Conservation (phyloP, 176 grass and related monocot species). For the Dactylis glomerata region DNA sequence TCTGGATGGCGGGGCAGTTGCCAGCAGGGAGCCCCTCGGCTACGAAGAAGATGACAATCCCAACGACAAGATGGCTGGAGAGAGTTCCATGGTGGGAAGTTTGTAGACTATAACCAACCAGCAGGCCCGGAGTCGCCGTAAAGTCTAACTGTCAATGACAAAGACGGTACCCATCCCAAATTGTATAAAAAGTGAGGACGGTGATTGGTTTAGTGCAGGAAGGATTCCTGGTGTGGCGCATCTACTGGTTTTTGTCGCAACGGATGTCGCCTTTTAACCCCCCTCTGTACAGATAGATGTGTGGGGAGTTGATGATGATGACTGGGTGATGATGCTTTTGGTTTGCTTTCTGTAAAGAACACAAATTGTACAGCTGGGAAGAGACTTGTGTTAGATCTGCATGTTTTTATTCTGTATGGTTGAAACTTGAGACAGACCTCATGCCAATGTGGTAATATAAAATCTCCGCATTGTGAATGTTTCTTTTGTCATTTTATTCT, state of each 20-base stretch:
- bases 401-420: background rate
- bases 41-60: slow-evolving; percentile 38
- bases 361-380: slow-evolving; percentile 32
- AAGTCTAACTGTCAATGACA: slow-evolving; percentile 39
- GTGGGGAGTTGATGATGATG: slow-evolving; percentile 21
- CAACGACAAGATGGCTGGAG: slow-evolving; percentile 23
- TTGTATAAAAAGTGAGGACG: slow-evolving; percentile 57
- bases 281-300: slow-evolving; percentile 36
- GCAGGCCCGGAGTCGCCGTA: background rate
- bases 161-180: slow-evolving; percentile 34
- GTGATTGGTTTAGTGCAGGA: slow-evolving; percentile 35
- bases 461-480: background rate
- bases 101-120: slow-evolving; percentile 28
- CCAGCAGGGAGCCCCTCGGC: slow-evolving; percentile 22
- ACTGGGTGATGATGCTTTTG: slow-evolving; percentile 30
- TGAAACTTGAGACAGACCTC: background rate
- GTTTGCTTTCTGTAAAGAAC: slow-evolving; percentile 41
- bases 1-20: slow-evolving; percentile 33
- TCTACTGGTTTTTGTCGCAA: slow-evolving; percentile 42
- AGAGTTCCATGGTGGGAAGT: slow-evolving; percentile 31
- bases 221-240: slow-evolving; percentile 40
- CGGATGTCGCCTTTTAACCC: slow-evolving; percentile 26
- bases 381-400: slow-evolving; percentile 3
- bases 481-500: background rate
- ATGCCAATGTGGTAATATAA: background rate